Base-by-base conservation (phyloP, 805 yeast species). In the Lachancea thermotolerans region DNA sequence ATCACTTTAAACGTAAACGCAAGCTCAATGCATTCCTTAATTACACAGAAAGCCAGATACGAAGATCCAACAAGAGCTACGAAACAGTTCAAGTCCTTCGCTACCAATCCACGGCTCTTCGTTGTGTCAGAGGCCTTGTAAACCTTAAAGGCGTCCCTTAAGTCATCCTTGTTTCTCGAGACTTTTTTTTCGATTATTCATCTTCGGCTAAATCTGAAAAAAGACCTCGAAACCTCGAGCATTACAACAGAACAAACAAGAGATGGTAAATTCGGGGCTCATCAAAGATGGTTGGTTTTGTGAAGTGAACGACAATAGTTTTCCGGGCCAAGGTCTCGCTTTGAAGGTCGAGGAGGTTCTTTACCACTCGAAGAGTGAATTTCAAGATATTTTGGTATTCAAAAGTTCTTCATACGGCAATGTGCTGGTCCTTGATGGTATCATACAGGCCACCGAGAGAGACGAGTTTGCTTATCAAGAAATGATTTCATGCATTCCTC, bases 381-480 rank as follows among this genome's bases (percentile, higher is more conserved):
- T 77, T 67, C 96, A 89, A 67, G 95, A 88, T 59, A 83, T 84
- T 32, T 70, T 88, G 39, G 82, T 89, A 15, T 90, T 89, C 64
- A 74, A 82, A 58, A 81, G 90, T 41, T 68, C 80, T 11, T 72
- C 75, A 40, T 89, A 81, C 58, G 97, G 96, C 25, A 89, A 88
- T 59, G 96, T 90, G 8, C 71, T 89, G 37, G 96, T 87, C 0
- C 72, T 89, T 34, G 95, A 90, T 63, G 96, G 96, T 7, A 86
- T 86, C 28, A 78, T 89, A 45, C 97, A 89, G 68, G 89, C 89
- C 50, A 84, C 95, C 0, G 97, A 90, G 62, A 72, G 88, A 47
- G 97, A 90, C 65, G 97, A 89, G 64, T 89, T 86, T 65, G 88
- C 95, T 10, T 89, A 89, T 65, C 97, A 89, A 67, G 97, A 89